phyloP scores from a whole-genome alignment of 805 yeast genomes.

The Scheffersomyces amazonensis region DNA sequence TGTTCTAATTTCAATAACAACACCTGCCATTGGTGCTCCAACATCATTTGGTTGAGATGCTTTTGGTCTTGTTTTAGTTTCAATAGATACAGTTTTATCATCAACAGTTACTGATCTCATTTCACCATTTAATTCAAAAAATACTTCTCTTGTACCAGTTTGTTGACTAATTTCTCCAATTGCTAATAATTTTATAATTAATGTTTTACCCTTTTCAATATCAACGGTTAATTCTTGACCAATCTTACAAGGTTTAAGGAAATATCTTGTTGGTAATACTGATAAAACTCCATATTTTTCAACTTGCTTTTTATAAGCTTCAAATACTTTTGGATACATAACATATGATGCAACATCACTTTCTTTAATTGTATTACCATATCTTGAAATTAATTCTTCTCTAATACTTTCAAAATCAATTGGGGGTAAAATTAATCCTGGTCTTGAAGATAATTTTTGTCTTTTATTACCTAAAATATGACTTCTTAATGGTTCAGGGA shows the following conservation, averaged over 20 bases:
- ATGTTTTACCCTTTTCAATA: constrained; percentile 91
- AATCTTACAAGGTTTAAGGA: constrained; percentile 81
- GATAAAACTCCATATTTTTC: constrained; percentile 90
- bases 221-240: constrained; percentile 88
- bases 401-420: constrained; percentile 70
- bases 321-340: constrained; percentile 98
- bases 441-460: constrained; percentile 82
- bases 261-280: constrained; percentile 88
- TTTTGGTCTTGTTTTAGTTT: constrained; percentile 82
- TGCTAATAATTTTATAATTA: constrained; percentile 89
- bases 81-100: constrained; percentile 84
- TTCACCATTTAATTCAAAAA: constrained; percentile 98
- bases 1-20: constrained; percentile 89
- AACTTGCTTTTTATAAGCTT: constrained; percentile 69
- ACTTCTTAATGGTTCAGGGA: constrained; percentile 98
- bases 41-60: constrained; percentile 91
- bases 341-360: constrained; percentile 91
- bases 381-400: constrained; percentile 72
- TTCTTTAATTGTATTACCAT: constrained; percentile 71
- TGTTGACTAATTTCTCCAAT: constrained; percentile 81
- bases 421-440: constrained; percentile 88
- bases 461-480: constrained; percentile 90
- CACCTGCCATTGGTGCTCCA: constrained; percentile 99
- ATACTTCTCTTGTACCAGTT: constrained; percentile 93
- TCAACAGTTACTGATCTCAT: constrained; percentile 91